These are phyloP conservation scores for Biscogniauxia marginata DNA, from an alignment of 2,329 filamentous ascomycete genomes.

Conservation along the genomic window DNA sequence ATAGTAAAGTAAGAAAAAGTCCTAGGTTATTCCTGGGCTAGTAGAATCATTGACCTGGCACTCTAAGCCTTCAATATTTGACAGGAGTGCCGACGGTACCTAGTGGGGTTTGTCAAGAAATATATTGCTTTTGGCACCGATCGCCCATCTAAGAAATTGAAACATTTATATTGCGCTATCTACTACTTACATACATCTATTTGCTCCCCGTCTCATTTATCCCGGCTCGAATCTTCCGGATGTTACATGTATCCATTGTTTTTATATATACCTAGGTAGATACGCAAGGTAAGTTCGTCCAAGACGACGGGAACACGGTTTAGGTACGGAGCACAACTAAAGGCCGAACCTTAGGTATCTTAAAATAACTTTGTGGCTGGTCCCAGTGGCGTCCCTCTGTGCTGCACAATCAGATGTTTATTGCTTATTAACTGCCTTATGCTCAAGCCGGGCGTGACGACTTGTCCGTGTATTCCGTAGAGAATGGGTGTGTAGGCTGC, in stretches of 20 bases:
- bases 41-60: background rate
- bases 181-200: background rate
- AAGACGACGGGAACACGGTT: too few relatives aligned
- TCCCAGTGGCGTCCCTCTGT: background rate
- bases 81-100: background rate
- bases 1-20: background rate
- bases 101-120: background rate
- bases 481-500: too few relatives aligned
- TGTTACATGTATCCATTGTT: background rate
- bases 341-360: background rate
- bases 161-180: background rate
- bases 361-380: background rate
- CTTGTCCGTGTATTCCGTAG: background rate
- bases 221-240: background rate
- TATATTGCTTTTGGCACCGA: background rate
- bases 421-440: too few relatives aligned
- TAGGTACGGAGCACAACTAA: too few relatives aligned
- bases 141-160: background rate
- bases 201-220: background rate
- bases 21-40: background rate
- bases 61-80: background rate
- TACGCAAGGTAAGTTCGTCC: too few relatives aligned
- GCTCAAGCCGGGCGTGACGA: background rate
- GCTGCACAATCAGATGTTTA: background rate
- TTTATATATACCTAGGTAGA: too few relatives aligned